Evolutionary conservation across 106 monocot species (phyloP).

Genomic region (Ottelia alismoides): DNA sequence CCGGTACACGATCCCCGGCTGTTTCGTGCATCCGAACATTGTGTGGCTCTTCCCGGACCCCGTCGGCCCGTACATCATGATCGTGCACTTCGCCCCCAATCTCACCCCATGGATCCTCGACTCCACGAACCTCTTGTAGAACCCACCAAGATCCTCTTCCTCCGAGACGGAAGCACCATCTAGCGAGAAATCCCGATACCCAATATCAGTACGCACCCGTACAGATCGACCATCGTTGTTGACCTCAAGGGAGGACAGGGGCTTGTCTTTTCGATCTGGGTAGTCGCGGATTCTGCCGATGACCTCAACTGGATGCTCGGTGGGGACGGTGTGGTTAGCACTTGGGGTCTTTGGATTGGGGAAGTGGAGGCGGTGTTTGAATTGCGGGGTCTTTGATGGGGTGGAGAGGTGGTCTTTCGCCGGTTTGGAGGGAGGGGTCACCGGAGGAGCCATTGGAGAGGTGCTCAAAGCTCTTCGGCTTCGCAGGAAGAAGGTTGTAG

Average conservation of each 20-base stretch:
- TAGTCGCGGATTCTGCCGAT: slow-evolving; percentile 66
- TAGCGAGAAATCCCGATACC: slow-evolving; percentile 84
- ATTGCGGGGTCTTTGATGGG: slow-evolving; percentile 40
- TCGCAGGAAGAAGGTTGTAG: too few relatives aligned
- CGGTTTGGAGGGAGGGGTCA: too few relatives aligned
- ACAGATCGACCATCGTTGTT: slow-evolving; percentile 33
- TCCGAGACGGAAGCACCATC: slow-evolving; percentile 84
- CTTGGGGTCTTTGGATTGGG: slow-evolving; percentile 27
- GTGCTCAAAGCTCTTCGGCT: too few relatives aligned
- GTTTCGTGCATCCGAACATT: slow-evolving; percentile 72
- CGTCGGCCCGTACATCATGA: slow-evolving; percentile 98
- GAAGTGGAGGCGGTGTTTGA: slow-evolving; percentile 70
- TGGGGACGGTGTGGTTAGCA: slow-evolving; percentile 31
- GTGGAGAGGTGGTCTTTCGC: slow-evolving; percentile 22
- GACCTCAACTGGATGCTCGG: slow-evolving; percentile 97
- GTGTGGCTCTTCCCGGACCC: slow-evolving; percentile 98
- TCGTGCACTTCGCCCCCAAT: slow-evolving; percentile 74
- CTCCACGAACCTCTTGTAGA: slow-evolving; percentile 67
- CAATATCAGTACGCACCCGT: slow-evolving; percentile 58
- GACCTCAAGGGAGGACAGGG: slow-evolving; percentile 41
- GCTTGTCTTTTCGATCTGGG: slow-evolving; percentile 30
- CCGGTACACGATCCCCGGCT: slow-evolving; percentile 86
- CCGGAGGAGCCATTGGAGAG: too few relatives aligned
- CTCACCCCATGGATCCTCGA: slow-evolving; percentile 65
- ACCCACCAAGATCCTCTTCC: slow-evolving; percentile 50